Evolutionary conservation across 139 green algal species (phyloP), one percentile per base, ranked within the genome.

Genomic region (Chlamydomonas sp.): DNA sequence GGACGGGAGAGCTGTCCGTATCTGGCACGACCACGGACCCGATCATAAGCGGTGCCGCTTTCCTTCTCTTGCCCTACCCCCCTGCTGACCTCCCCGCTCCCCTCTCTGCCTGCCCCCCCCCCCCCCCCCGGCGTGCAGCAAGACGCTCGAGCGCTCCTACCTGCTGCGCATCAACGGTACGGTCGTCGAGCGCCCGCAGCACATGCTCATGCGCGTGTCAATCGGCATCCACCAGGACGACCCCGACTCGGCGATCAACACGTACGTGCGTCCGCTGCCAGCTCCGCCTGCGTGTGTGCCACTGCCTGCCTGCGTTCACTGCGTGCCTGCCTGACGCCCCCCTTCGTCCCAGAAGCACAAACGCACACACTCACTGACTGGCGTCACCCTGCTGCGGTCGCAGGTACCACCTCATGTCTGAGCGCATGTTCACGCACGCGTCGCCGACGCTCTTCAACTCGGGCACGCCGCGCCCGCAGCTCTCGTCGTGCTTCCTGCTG

Each of bases 121-220:
- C 43, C 43, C 20, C 43, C 43, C 43, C 43, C 43, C 20, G n/a
- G n/a, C n/a, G n/a, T n/a, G n/a, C n/a, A n/a, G n/a, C 16, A 54
- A 92, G 90, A 99, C 95, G 0, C 86, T 99, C 67, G 94, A 99
- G 85, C 84, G 95, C 4, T 98, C 94, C 1, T 99, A 99, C 83
- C 83, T 99, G 66, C 88, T 99, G 58, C 83, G 89, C 29, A 81
- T 98, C 24, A 92, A 97, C 75, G 91, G 89, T 66, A 83, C 85
- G 58, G 87, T 99, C 24, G 84, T 98, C 34, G 95, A 99, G 84
- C 82, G 95, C 28, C 95, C 95, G 16, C 95, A 99, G 88, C 95
- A 99, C 82, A 97, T 99, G 93, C 87, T 99, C n/a, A 99, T 99
- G 95, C 85, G 95, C 31, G 95, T 99, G 37, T 64, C 93, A 0